phyloP scores from a whole-genome alignment of 306 rosid species.

The Crataegus laevigata region DNA sequence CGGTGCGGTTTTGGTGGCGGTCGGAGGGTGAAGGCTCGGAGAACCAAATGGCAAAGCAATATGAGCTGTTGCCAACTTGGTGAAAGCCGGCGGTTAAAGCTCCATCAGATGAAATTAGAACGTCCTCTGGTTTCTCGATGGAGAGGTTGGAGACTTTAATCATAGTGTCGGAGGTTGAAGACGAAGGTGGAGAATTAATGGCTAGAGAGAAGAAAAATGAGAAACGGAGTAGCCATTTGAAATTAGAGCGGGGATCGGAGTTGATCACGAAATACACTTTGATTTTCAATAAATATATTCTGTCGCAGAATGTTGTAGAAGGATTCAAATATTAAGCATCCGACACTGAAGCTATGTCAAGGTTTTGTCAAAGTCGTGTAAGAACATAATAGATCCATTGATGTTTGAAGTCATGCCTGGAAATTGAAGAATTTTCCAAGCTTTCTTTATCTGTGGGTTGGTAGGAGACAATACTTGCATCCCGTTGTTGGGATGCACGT shows the following conservation, averaged over 20 bases:
- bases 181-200: slow-evolving; percentile 16
- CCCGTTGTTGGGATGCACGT: too few species aligned
- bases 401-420: too few species aligned
- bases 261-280: too few species aligned
- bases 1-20: background rate
- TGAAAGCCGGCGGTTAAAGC: slow-evolving; percentile 44
- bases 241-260: background rate
- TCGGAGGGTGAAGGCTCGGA: slow-evolving; percentile 10
- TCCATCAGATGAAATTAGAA: slow-evolving; percentile 29
- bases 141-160: slow-evolving; percentile 28
- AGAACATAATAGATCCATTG: too few species aligned
- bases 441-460: too few species aligned
- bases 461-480: too few species aligned
- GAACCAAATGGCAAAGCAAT: slow-evolving; percentile 52
- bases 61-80: slow-evolving; percentile 38
- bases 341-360: too few species aligned
- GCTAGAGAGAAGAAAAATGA: slow-evolving; percentile 11
- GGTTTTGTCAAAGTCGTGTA: too few species aligned
- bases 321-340: too few species aligned
- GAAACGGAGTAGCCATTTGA: slow-evolving; percentile 17
- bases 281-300: too few species aligned
- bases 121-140: slow-evolving; percentile 21
- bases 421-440: too few species aligned
- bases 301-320: too few species aligned
- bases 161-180: slow-evolving; percentile 14